Base-by-base conservation (phyloP, 371 early-diverging fungal species). In the Funneliformis caledonium region DNA sequence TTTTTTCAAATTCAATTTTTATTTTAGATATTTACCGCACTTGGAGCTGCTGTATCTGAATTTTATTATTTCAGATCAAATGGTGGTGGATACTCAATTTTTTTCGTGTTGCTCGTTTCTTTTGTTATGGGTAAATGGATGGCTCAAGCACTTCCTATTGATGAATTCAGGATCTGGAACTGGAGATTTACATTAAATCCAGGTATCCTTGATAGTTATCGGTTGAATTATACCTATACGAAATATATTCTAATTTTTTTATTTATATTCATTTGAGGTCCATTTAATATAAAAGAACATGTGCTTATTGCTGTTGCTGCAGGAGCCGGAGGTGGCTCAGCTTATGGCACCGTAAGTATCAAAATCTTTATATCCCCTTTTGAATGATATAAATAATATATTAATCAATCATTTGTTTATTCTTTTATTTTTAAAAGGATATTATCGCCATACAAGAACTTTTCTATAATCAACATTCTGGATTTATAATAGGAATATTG, bases 361-460 rank as follows among this genome's bases (percentile, higher is more conserved):
- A 10, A 4, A 43, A 72, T 26, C 43, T 68, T 68, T 68, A 31
- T 2, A 12, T 31, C 19, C 56, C 16, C 16, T 14, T 56, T 19
- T 56, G 43, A 45, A 70, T 45, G 4, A 70, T 70, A 42, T 7
- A 47, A 19, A 22, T 31, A 6, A 11, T 42, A 37, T 70, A 22
- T 19, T 14, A 70, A 33, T 70, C 19, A 6, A n/a, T 19, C 22
- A 33, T 70, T 37, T 65, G 4, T 65, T 31, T 65, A 11, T 65
- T 65, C n/a, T 42, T 22, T 65, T 26, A 45, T 37, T 3, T 3
- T 42, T 33, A 60, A 82, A 26, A 75, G 81, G 88, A 86, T 72
- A 91, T 90, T 76, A 82, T 92, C 4, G 84, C 89, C 8, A 89
- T 89, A 5, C 91, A 90, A 84, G 77, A 85, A 31, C 85, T 89